phyloP scores from a whole-genome alignment of 768 basidiomycete species.

The Naganishia vishniacii region DNA sequence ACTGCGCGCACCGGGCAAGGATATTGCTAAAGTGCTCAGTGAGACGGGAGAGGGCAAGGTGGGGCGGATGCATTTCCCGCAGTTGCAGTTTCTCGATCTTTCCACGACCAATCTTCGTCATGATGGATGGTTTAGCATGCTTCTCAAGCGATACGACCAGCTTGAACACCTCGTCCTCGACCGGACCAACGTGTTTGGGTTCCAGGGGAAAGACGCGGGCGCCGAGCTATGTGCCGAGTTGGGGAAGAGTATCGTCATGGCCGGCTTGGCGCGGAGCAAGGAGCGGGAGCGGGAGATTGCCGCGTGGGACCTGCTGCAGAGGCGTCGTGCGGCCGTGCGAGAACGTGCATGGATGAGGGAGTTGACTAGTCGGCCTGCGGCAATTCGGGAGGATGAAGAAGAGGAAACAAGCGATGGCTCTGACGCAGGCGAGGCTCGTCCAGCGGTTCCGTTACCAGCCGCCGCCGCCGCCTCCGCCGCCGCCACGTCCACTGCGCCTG shows the following conservation, averaged over 20 bases:
- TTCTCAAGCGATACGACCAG: slow-evolving; percentile 55
- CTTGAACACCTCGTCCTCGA: slow-evolving; percentile 69
- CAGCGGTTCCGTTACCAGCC: no score
- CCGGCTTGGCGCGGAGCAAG: slow-evolving; percentile 59
- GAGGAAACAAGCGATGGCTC: slow-evolving; percentile 6
- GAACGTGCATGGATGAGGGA: slow-evolving; percentile 25
- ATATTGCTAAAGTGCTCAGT: slow-evolving; percentile 42
- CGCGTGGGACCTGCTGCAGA: slow-evolving; percentile 36
- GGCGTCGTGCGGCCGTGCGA: slow-evolving; percentile 37
- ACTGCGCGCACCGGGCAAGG: slow-evolving; percentile 63
- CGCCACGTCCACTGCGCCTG: slow-evolving; percentile 12
- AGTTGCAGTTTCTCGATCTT: slow-evolving; percentile 64
- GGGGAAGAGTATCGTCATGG: slow-evolving; percentile 54
- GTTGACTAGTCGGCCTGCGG: background rate
- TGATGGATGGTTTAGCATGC: slow-evolving; percentile 42
- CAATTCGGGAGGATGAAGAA: slow-evolving; percentile 19
- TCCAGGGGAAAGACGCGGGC: slow-evolving; percentile 53
- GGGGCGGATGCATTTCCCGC: slow-evolving; percentile 50
- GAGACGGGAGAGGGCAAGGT: slow-evolving; percentile 20
- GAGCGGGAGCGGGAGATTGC: slow-evolving; percentile 60
- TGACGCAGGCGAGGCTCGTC: background rate
- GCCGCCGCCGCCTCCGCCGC: background rate
- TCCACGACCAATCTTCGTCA: slow-evolving; percentile 58
- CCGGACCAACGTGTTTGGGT: slow-evolving; percentile 57
- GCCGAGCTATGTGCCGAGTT: slow-evolving; percentile 60